phyloP scores from a whole-genome alignment of 2,329 filamentous ascomycete species.

The Xylaria sp. region DNA sequence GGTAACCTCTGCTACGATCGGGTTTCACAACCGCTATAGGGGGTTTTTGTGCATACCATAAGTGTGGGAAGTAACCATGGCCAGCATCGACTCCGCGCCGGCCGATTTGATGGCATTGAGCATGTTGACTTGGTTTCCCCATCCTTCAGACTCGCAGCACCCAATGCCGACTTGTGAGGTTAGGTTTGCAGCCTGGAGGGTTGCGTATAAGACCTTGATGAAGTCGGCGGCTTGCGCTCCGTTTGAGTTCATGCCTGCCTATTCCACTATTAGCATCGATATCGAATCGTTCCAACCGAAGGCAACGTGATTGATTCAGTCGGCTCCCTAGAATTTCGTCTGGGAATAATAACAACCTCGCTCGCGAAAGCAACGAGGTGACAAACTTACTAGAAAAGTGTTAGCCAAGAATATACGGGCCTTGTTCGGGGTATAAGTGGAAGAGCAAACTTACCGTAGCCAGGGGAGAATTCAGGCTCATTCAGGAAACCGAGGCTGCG shows the following conservation, averaged over 20 bases:
- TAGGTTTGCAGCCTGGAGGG: conserved; percentile 34
- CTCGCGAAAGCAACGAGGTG: not conserved
- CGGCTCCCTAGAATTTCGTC: not conserved
- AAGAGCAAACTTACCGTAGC: conserved; percentile 28
- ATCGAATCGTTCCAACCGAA: not conserved
- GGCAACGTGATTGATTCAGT: not conserved
- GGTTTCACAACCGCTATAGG: no score
- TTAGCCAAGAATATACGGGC: conserved; percentile 2
- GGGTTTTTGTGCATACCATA: no score
- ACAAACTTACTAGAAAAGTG: conserved; percentile 11
- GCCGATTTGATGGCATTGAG: conserved; percentile 44
- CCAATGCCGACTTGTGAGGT: conserved; percentile 36
- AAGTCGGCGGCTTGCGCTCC: conserved; percentile 37
- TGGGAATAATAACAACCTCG: not conserved
- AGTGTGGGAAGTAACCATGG: conserved; percentile 48
- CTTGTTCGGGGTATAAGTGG: not conserved
- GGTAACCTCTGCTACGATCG: no score
- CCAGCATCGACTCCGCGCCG: conserved; percentile 42
- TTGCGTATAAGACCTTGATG: conserved; percentile 35
- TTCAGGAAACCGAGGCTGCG: conserved; percentile 37
- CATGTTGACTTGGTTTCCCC: conserved; percentile 46
- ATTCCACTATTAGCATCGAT: conserved; percentile 3
- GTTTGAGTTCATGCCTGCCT: conserved; percentile 36
- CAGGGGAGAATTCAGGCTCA: conserved; percentile 37
- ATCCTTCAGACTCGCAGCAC: conserved; percentile 44